Evolutionary conservation across 179 eudicot genomes (phyloP), one percentile per base, ranked within the genome.

Genomic region (Spinacia oleracea): DNA sequence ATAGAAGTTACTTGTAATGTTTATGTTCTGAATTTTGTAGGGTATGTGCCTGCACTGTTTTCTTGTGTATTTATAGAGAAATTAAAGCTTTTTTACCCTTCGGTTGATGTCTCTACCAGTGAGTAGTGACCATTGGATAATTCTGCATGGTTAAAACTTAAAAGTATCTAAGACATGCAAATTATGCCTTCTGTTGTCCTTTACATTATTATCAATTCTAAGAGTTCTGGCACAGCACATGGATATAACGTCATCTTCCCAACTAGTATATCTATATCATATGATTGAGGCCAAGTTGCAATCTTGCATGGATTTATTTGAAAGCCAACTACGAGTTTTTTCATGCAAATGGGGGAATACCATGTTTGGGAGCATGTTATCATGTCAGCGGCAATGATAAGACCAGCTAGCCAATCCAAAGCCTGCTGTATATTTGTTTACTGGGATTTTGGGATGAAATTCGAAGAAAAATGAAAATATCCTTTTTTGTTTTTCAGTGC

Each of bases 221-320:
- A 42, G 71, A 70, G 38, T 4, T 74, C 78, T 79, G 83, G 15
- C 35, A 53, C 51, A 64, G 79, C 80, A 83, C 83, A 76, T 83
- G 82, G 78, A 74, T 71, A 31, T 71, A 51, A 79, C 45, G 68
- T 65, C 79, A 63, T 53, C 29, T 70, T 66, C 76, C 80, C 82
- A 78, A 74, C 68, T 58, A 69, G 71, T 60, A 74, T 53, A 53
- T 20, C 50, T 45, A 45, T 73, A 82, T 73, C 16, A 55, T 59
- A 70, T 75, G 21, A 75, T 58, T 70, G 55, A 70, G 77, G 68
- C 43, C 82, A 83, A 83, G 75, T 83, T 74, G 85, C 23, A 27
- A 60, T 40, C 50, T 42, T 68, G 76, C 63, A 27, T 60, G 66
- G 29, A 31, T 55, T 25, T 23, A 29, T 43, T 18, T 82, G 42